Base-by-base conservation (phyloP, 208 protist genomes). In the Wallacemonas sp. region DNA sequence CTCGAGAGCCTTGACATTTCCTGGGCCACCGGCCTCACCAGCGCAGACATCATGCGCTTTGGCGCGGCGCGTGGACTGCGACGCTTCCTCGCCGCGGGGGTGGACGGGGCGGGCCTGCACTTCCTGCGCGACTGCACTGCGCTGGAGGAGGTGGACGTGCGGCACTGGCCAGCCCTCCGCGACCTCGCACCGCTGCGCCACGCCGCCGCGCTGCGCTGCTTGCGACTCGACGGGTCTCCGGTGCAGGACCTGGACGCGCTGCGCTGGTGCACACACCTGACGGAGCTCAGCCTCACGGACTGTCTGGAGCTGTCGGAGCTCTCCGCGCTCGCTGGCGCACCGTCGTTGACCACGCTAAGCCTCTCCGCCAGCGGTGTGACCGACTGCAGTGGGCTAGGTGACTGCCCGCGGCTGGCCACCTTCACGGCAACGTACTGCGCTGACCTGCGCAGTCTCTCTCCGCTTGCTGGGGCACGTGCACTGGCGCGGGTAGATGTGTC, bases 1-100 rank as follows among this genome's bases (percentile, higher is more conserved):
- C 43, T 66, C 9, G 61, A 66, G 46, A 19, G 12, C 9, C 30
- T 66, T 4, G 61, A 66, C 32, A 47, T 66, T 21, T 66, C 61
- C 5, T 43, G 61, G 41, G 26, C 23, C 19, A 2, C 24, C 12
- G 36, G 17, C 24, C 2, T 66, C 17, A n/a, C 12, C 24, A 11
- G 38, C 61, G 16, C 43, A 4, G 23, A 49, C 39, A 34, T 69
- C 24, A 2, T 26, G 8, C n/a, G 29, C 4, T 32, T 69, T 2
- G 19, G 3, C 16, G 24, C 14, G 14, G 49, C 54, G 1, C 11
- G 9, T 6, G 4, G 11, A 17, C 52, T 69, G 12, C 64, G 38
- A 2, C 26, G 16, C 19, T 21, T 69, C 3, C 49, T 33, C 41
- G 52, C 52, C 12, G 36, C 44, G 9, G 62, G 43, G 14, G 24